Conservation (phyloP, 306 rosid species). For the Inga leiocalycina region DNA sequence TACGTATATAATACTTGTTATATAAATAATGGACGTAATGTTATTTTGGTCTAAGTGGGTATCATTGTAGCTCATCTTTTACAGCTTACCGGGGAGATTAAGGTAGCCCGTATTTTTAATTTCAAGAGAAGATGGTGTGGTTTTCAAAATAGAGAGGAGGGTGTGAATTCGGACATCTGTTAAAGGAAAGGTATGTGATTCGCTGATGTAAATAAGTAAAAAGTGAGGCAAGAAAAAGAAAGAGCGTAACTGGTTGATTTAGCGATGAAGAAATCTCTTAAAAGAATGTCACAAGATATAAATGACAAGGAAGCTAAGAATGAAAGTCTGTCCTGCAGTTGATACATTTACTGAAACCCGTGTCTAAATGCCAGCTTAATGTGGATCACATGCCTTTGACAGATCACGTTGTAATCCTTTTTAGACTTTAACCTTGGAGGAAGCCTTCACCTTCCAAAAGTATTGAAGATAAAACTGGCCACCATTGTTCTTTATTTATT, state of each 20-base stretch:
- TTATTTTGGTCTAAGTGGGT: background rate
- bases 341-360: background rate
- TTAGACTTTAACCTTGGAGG: background rate
- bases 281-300: background rate
- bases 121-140: background rate
- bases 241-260: background rate
- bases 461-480: background rate
- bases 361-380: background rate
- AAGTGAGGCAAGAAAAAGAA: conserved; percentile 6
- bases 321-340: background rate
- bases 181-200: background rate
- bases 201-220: background rate
- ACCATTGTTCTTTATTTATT: background rate
- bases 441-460: conserved; percentile 6
- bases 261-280: background rate
- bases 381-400: background rate
- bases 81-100: background rate
- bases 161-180: background rate
- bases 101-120: background rate
- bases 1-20: background rate
- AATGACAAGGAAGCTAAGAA: background rate
- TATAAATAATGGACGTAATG: background rate
- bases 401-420: background rate
- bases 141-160: background rate
- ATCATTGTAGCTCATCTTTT: background rate